Percentiles rank a stretch among this genome's conserved stretches.
These are phyloP conservation scores for Zea mays DNA, from an alignment of 176 grass and related monocot genomes.

Conservation along the genomic window Zm-B73-REFERENCE-NAM-5.0 NC_050101.1:169702001-169702500, in stretches of 20 bases:
- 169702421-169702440: neutral
- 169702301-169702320: conserved; percentile 89
- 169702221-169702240: conserved; percentile 81
- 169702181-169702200: conserved; percentile 94
- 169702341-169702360: conserved; percentile 91
- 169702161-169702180: conserved; percentile 84
- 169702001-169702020: conserved; percentile 75
- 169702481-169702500: conserved; percentile 77
- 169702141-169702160: conserved; percentile 92
- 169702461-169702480: conserved; percentile 24
- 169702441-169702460: conserved; percentile 21
- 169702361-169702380: conserved; percentile 86
- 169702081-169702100: conserved; percentile 59
- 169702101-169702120: conserved; percentile 76
- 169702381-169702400: conserved; percentile 59
- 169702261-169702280: conserved; percentile 90
- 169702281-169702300: conserved; percentile 90
- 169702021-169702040: conserved; percentile 16
- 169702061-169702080: conserved; percentile 19
- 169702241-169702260: conserved; percentile 86
- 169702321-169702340: conserved; percentile 94
- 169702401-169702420: neutral
- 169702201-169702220: conserved; percentile 97
- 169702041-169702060: neutral
- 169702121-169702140: conserved; percentile 85